Evolutionary conservation across 371 early-diverging fungal species (phyloP).

Genomic region (Neoconidiobolus thromboides): DNA sequence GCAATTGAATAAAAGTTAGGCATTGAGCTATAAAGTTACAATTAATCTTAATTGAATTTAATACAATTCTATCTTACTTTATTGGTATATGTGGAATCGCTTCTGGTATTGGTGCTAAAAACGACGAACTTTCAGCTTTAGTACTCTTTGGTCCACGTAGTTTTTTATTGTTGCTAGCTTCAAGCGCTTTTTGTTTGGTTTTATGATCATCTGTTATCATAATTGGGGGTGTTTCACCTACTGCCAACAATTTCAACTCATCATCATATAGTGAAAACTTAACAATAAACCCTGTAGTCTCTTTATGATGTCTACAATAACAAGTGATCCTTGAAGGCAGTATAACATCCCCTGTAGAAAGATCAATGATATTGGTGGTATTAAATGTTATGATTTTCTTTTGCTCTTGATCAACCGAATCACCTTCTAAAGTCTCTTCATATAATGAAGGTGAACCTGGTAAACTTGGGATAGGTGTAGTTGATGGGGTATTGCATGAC

Average conservation of each 20-base stretch:
- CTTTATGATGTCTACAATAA: constrained; percentile 85
- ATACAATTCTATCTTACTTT: too few relatives aligned
- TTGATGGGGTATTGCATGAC: too few relatives aligned
- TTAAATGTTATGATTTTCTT: constrained; percentile 70
- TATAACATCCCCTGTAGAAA: constrained; percentile 71
- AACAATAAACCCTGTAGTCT: constrained; percentile 74
- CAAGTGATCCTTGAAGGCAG: constrained; percentile 86
- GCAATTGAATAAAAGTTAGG: too few relatives aligned
- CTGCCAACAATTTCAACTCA: constrained; percentile 41
- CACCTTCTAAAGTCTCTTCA: constrained; percentile 15
- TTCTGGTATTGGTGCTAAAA: too few relatives aligned
- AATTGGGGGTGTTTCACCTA: constrained; percentile 75
- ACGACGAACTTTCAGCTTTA: too few relatives aligned
- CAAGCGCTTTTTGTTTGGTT: constrained; percentile 13
- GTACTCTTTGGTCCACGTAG: too few relatives aligned
- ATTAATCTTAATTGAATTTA: too few relatives aligned
- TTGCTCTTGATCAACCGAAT: constrained; percentile 36
- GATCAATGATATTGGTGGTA: constrained; percentile 68
- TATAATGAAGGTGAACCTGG: too few relatives aligned
- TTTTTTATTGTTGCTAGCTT: too few relatives aligned
- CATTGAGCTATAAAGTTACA: too few relatives aligned
- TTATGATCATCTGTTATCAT: constrained; percentile 96
- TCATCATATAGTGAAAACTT: constrained; percentile 56
- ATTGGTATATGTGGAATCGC: too few relatives aligned
- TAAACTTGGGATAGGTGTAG: background rate